A percentile compares a stretch with the other conserved stretches of the same genome.
Evolutionary conservation across 1,284 basidiomycete species (phyloP).

Genomic region (Cystobasidiaceae sp.): DNA sequence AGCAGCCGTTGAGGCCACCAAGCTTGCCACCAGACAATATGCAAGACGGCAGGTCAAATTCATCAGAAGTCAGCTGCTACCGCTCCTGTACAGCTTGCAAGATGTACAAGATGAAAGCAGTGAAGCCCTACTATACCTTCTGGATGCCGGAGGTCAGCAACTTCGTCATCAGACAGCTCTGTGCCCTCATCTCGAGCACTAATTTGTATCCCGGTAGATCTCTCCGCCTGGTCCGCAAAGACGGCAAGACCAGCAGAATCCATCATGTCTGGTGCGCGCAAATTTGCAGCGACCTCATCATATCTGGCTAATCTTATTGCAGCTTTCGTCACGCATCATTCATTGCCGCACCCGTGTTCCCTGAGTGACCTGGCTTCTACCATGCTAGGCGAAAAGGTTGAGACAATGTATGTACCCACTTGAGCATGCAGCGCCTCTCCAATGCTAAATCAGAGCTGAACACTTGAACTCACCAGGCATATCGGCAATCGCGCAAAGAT

Average conservation of each 20-base stretch:
- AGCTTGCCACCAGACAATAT: constrained; percentile 81
- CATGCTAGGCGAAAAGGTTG: neutral
- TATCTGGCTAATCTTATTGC: neutral
- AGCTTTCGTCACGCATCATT: neutral
- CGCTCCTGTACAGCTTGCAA: constrained; percentile 62
- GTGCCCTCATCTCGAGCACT: too few relatives aligned
- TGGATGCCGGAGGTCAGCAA: constrained; percentile 77
- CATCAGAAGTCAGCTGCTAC: constrained; percentile 85
- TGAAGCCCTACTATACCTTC: constrained; percentile 51
- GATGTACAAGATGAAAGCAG: constrained; percentile 42
- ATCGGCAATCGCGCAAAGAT: neutral
- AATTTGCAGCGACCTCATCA: neutral
- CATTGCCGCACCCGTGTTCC: neutral
- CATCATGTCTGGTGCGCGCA: constrained; percentile 32
- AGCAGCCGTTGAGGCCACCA: constrained; percentile 72
- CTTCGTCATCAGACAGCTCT: too few relatives aligned
- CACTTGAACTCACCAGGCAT: neutral
- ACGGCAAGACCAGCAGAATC: constrained; percentile 42
- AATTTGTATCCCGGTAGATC: constrained; percentile 55
- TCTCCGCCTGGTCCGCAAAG: constrained; percentile 56
- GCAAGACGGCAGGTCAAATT: constrained; percentile 87
- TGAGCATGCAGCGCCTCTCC: too few relatives aligned
- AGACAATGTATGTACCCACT: neutral
- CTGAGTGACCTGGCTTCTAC: neutral
- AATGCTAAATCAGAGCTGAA: too few relatives aligned